Percentiles rank a stretch among this genome's conserved stretches.
These are phyloP conservation scores for Petunia secreta DNA, from an alignment of 257 asterid species.

Conservation along the genomic window DNA sequence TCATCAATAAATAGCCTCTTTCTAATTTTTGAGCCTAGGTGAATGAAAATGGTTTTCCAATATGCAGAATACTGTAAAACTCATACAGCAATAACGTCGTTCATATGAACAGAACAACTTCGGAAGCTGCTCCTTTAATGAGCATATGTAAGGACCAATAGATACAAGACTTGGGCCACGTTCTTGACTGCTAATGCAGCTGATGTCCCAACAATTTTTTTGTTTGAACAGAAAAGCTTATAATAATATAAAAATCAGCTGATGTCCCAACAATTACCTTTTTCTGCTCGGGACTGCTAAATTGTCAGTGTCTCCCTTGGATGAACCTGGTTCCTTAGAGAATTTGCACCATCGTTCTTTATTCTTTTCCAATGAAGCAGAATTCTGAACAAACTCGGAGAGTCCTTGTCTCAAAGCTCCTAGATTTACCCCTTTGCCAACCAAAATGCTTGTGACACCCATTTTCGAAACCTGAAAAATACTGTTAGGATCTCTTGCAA, in stretches of 20 bases:
- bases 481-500: no score
- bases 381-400: constrained; percentile 51
- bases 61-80: not conserved
- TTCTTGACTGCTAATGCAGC: not conserved
- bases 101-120: not conserved
- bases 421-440: constrained; percentile 66
- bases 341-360: constrained; percentile 44
- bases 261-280: no score
- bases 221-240: no score
- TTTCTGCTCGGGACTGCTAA: not conserved
- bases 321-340: constrained; percentile 48
- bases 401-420: constrained; percentile 76
- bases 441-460: constrained; percentile 79
- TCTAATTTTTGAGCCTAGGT: not conserved
- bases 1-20: not conserved
- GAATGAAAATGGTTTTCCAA: not conserved
- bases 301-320: constrained; percentile 22
- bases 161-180: not conserved
- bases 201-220: not conserved
- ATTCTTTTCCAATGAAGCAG: constrained; percentile 42
- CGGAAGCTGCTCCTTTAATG: not conserved
- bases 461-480: constrained; percentile 64
- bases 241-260: no score
- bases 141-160: not conserved
- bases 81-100: constrained; percentile 1